Evolutionary conservation across 169 alveolate species (phyloP), one percentile per base, ranked within the genome.

Genomic region (Plasmodium berghei): DNA sequence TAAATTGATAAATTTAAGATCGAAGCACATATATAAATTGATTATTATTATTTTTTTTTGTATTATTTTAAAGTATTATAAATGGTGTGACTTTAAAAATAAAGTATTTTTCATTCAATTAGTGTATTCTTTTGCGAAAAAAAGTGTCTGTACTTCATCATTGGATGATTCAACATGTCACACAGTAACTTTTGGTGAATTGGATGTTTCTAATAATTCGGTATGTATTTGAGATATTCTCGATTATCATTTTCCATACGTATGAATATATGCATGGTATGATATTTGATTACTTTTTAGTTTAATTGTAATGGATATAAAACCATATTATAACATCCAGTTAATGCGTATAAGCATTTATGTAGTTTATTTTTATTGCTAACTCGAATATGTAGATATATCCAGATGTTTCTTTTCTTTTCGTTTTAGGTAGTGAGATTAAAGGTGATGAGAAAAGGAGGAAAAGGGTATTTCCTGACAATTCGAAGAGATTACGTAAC

Each of bases 401-500:
- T 18, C 5, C 71, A 20, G 1, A 1, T 72, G 14, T 14, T 55
- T 18, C 28, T 56, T 55, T 24, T 14, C 40, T 40, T 24, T 28
- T 1, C 16, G 14, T 45, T 56, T 26, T 20, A 83, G 90, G 90
- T 83, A 40, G 14, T 83, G 34, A 55, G 90, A 14, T 34, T 83
- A 62, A 83, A 83, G 10, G 54, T 83, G 9, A 18, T 83, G 20
- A 83, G 90, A 22, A 34, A 80, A 26, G 83, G 61, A 8, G 90
- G 83, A 69, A 83, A 83, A 45, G 90, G 90, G 2, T 83, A 83
- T 46, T 83, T 83, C 49, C 9, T 83, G 54, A 83, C 90, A 14
- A 83, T 83, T 52, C 71, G 90, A 83, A 83, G 90, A 40, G 90
- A 83, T 24, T 83, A 83, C 34, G 90, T 83, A 20, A 67, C 83